Evolutionary conservation across 306 rosid species (phyloP), one percentile per base, ranked within the genome.

Genomic region (Ceratonia siliqua): DNA sequence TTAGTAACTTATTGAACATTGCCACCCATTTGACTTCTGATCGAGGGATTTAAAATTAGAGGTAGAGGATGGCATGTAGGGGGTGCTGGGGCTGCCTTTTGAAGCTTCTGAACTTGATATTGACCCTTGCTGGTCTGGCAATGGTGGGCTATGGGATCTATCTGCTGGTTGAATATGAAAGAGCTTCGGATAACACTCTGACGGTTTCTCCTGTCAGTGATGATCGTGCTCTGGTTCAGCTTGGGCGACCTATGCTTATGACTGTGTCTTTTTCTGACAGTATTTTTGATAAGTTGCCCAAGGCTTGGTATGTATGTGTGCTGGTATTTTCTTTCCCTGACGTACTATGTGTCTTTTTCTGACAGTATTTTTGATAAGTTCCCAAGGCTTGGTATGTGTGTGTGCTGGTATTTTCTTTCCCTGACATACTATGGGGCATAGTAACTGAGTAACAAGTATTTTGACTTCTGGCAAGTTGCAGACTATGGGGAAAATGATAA

Each of bases 81-180:
- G 97, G 99, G 62, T 95, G 76, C 85, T 92, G 90, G 85, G 97
- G 78, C 76, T 95, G 89, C 76, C 78, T 95, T 50, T 84, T 95
- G 88, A 95, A 95, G 93, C 85, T 95, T 68, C 82, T 95, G 82
- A 95, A 95, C 89, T 86, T 89, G 79, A 36, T 95, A 27, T 9
- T 95, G 86, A 90, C 93, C 72, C 79, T 95, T 73, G 77, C 85
- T 78, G 99, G 99, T 82, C 83, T 95, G 69, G 94, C 98, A 74
- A 92, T 90, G 82, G 94, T 92, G 85, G 97, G 93, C 12, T 95
- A 95, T 52, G 99, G 99, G 79, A 89, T 95, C 75, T 95, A 95
- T 87, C 81, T 95, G 78, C 83, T 95, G 71, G 93, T 95, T 63
- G 87, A 83, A 66, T 92, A 70, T 78, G 10, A 59, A 32, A 84